Conservation (phyloP, 164 flowering plant genomes). For the Umbellularia californica region DNA sequence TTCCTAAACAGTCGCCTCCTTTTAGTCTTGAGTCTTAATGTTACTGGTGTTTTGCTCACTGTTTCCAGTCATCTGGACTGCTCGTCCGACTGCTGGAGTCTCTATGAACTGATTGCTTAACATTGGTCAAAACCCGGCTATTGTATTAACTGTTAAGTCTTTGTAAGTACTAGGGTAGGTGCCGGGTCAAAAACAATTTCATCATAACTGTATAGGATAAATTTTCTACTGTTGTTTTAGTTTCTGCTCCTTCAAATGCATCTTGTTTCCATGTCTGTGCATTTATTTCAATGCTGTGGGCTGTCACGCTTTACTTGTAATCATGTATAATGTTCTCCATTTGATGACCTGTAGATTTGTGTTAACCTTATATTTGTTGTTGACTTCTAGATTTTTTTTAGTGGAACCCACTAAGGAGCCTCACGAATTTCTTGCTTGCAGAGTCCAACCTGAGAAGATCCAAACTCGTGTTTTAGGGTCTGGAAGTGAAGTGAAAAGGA, state of each 20-base stretch:
- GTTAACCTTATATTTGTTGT: too few species aligned
- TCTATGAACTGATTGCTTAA: constrained; percentile 20
- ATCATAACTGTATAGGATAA: constrained; percentile 15
- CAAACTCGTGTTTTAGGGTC: too few species aligned
- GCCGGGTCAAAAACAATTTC: neutral
- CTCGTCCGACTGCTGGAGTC: constrained; percentile 17
- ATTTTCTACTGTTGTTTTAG: neutral
- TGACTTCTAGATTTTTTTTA: too few species aligned
- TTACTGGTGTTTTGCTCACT: constrained; percentile 19
- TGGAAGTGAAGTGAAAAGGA: too few species aligned
- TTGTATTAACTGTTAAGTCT: constrained; percentile 8
- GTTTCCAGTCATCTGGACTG: constrained; percentile 18
- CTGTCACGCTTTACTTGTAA: too few species aligned
- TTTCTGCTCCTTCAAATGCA: neutral
- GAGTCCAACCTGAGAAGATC: too few species aligned
- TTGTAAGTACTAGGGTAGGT: constrained; percentile 2
- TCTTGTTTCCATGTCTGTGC: too few species aligned
- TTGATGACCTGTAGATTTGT: too few species aligned
- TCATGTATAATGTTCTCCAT: too few species aligned
- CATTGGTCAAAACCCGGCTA: neutral
- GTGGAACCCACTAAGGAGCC: too few species aligned
- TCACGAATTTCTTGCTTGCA: too few species aligned
- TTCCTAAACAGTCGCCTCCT: neutral
- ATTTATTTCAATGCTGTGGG: too few species aligned
- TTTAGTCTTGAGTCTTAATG: constrained; percentile 15